Base-by-base conservation (phyloP, 2,329 filamentous ascomycete genomes). In the Hymenoscyphus infarciens region DNA sequence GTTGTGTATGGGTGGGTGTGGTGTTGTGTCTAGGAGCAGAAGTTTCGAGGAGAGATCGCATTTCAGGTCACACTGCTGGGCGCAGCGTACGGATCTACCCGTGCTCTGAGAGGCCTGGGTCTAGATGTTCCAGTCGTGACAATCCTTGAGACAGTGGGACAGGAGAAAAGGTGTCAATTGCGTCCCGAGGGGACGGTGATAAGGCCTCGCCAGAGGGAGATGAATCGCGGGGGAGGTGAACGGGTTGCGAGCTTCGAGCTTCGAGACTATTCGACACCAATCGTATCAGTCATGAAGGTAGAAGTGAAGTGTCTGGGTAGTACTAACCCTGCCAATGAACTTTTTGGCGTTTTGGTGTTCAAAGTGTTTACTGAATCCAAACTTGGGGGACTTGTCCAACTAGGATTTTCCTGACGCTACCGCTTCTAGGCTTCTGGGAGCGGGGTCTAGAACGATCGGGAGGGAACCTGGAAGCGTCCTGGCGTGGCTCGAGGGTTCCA, bases 1-100 rank as follows among this genome's bases (percentile, higher is more conserved):
- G 42, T 15, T 19, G n/a, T 35, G 39, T n/a, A 16, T 8, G 16
- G 10, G 42, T 49, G 42, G 22, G 42, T 11, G n/a, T 49, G 3
- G n/a, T 49, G 42, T 22, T 22, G 19, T 10, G n/a, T 49, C 16
- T 49, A 49, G 42, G 42, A 49, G 42, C 10, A 49, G 42, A 49
- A 19, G 42, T 19, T 49, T 49, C n/a, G 42, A 49, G 42, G 42
- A 49, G 42, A 49, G 42, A 22, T 49, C 42, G n/a, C 16, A 49
- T 49, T 49, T 19, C 42, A 49, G n/a, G 42, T 49, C 42, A 49
- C 42, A 49, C 42, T 49, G 19, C 42, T 22, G 42, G n/a, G 42
- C 19, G 42, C 33, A 35, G 33, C 39, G 39, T 49, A 49, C 42
- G 42, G 42, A 49, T 49, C 42, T 49, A 49, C 42, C 42, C 42